Percentiles rank a stretch among this genome's conserved stretches.
phyloP scores from a whole-genome alignment of 768 basidiomycete species.

The Scleroderma citrinum region DNA sequence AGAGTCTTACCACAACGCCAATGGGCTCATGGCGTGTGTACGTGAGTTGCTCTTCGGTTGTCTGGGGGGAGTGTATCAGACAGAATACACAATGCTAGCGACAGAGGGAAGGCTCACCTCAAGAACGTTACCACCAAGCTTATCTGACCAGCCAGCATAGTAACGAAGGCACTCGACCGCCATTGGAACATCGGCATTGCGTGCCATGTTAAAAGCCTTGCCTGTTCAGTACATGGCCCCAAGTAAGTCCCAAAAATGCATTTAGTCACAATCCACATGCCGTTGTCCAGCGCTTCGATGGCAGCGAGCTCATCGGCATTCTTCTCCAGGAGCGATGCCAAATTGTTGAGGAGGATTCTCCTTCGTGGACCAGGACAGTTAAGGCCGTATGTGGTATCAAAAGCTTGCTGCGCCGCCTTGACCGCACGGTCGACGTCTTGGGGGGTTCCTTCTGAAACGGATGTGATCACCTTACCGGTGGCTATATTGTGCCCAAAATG shows the following conservation, averaged over 20 bases:
- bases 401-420: slow-evolving; percentile 54
- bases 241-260: background rate
- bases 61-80: slow-evolving; percentile 15
- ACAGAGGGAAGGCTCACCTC: slow-evolving; percentile 30
- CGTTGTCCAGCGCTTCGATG: slow-evolving; percentile 67
- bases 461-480: slow-evolving; percentile 56
- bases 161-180: slow-evolving; percentile 56
- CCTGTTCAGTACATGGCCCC: slow-evolving; percentile 26
- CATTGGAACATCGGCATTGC: slow-evolving; percentile 41
- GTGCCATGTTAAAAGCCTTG: slow-evolving; percentile 48
- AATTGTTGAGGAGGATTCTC: slow-evolving; percentile 50
- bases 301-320: slow-evolving; percentile 63
- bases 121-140: slow-evolving; percentile 69
- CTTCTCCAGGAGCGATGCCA: slow-evolving; percentile 59
- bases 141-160: slow-evolving; percentile 91
- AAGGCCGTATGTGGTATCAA: slow-evolving; percentile 63
- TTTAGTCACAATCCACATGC: slow-evolving; percentile 24
- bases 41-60: slow-evolving; percentile 28
- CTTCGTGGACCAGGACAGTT: slow-evolving; percentile 49
- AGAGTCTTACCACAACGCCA: slow-evolving; percentile 40
- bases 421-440: slow-evolving; percentile 79
- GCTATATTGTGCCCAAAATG: slow-evolving; percentile 33
- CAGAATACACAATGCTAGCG: background rate
- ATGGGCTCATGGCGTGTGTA: slow-evolving; percentile 61
- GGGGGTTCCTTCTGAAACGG: slow-evolving; percentile 51